A percentile compares a stretch with the other conserved stretches of the same genome.
These are phyloP conservation scores for Chaetoceros muelleri DNA, from an alignment of 108 stramenopile species.

Conservation along the genomic window DNA sequence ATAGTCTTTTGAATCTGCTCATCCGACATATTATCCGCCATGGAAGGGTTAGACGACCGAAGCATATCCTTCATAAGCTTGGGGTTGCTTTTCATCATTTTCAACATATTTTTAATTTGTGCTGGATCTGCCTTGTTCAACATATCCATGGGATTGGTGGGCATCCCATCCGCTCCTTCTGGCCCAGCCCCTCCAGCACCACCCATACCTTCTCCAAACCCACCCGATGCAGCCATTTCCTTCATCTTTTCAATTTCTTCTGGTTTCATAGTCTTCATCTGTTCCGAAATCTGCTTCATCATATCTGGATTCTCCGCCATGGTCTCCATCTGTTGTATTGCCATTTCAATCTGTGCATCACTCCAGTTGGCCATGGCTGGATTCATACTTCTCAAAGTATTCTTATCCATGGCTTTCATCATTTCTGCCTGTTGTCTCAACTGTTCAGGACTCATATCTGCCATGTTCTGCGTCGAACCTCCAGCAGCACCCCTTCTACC, in stretches of 20 bases:
- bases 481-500: neutral
- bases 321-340: slow-evolving; percentile 57
- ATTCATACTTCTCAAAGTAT: slow-evolving; percentile 43
- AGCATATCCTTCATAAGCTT: slow-evolving; percentile 52
- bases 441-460: slow-evolving; percentile 55
- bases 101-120: slow-evolving; percentile 47
- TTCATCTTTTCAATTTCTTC: slow-evolving; percentile 12
- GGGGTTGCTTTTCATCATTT: slow-evolving; percentile 63
- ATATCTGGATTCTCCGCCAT: slow-evolving; percentile 54
- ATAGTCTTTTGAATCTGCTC: slow-evolving; percentile 46
- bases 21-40: slow-evolving; percentile 21
- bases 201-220: too few relatives aligned
- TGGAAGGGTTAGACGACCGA: slow-evolving; percentile 6
- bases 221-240: neutral
- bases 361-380: slow-evolving; percentile 60
- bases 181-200: too few relatives aligned
- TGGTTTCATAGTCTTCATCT: slow-evolving; percentile 50
- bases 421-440: slow-evolving; percentile 56
- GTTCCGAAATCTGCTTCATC: slow-evolving; percentile 39
- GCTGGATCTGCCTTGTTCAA: slow-evolving; percentile 49
- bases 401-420: slow-evolving; percentile 54
- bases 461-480: slow-evolving; percentile 38
- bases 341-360: slow-evolving; percentile 45
- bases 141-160: slow-evolving; percentile 43
- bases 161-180: neutral